Percentiles rank a stretch among this genome's conserved stretches.
Evolutionary conservation across 129 eudicot species (phyloP).

Genomic region (Lonicera japonica): DNA sequence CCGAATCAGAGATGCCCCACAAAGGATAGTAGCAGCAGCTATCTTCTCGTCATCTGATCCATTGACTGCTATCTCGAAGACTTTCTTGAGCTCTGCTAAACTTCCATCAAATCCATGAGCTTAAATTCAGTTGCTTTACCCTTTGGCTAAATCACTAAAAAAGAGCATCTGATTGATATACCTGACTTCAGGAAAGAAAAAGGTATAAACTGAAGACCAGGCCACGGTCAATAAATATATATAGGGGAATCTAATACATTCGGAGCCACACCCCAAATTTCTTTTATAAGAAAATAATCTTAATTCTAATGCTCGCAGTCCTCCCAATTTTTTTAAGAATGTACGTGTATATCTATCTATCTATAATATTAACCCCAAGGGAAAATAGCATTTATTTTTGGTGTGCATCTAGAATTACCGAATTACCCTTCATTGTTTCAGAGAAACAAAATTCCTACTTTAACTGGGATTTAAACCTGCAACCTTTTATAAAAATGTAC

Average conservation of each 20-base stretch:
- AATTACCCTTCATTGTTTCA: too few species aligned
- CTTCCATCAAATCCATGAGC: conserved; percentile 95
- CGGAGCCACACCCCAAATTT: conserved; percentile 2
- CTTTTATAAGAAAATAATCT: background rate
- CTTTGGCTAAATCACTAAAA: conserved; percentile 34
- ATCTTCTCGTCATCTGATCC: conserved; percentile 92
- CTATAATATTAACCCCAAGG: too few species aligned
- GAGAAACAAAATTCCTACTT: too few species aligned
- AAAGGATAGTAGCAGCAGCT: conserved; percentile 82
- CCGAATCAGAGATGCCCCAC: conserved; percentile 76
- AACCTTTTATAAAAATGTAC: too few species aligned
- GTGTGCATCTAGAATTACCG: too few species aligned
- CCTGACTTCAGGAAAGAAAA: conserved; percentile 30
- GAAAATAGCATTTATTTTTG: too few species aligned
- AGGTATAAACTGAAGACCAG: conserved; percentile 23
- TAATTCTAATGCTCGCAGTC: background rate
- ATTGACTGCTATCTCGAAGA: conserved; percentile 74
- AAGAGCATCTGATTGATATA: conserved; percentile 26
- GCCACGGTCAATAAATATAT: conserved; percentile 8
- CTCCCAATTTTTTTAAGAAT: conserved; percentile 1
- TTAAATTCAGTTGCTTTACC: conserved; percentile 75
- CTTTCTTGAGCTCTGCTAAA: conserved; percentile 93
- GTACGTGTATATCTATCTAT: background rate
- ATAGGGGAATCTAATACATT: background rate
- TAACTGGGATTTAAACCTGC: too few species aligned